Percentiles rank a stretch among this genome's conserved stretches.
Evolutionary conservation across 2,329 filamentous ascomycete species (phyloP).

Genomic region (Xylaria multiplex): DNA sequence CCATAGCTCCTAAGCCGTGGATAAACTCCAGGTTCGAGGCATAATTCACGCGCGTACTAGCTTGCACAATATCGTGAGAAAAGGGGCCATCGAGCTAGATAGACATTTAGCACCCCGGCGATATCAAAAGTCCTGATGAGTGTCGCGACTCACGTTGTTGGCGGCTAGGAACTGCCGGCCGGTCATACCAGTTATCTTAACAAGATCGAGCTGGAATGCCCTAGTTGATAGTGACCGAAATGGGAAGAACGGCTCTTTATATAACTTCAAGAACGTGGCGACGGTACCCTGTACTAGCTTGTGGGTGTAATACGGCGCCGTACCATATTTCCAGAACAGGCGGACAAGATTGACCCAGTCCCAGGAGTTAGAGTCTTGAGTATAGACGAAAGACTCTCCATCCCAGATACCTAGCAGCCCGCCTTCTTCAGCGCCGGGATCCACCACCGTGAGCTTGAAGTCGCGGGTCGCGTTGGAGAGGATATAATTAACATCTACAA

Average conservation of each 20-base stretch:
- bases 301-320: slow-evolving; percentile 78
- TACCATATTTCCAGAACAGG: slow-evolving; percentile 86
- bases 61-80: slow-evolving; percentile 84
- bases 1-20: slow-evolving; percentile 89
- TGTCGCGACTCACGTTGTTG: slow-evolving; percentile 61
- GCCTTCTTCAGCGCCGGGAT: slow-evolving; percentile 58
- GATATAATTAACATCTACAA: slow-evolving; percentile 85
- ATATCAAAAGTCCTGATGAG: not conserved
- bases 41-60: slow-evolving; percentile 93
- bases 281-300: slow-evolving; percentile 77
- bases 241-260: slow-evolving; percentile 83
- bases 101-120: slow-evolving; percentile 10
- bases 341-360: slow-evolving; percentile 84
- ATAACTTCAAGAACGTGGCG: slow-evolving; percentile 79
- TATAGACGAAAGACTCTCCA: slow-evolving; percentile 77
- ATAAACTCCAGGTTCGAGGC: slow-evolving; percentile 87
- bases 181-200: slow-evolving; percentile 72
- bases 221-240: slow-evolving; percentile 79
- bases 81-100: slow-evolving; percentile 72
- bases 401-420: slow-evolving; percentile 84
- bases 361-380: slow-evolving; percentile 66
- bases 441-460: slow-evolving; percentile 73
- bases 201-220: slow-evolving; percentile 73
- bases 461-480: slow-evolving; percentile 76
- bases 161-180: slow-evolving; percentile 76